phyloP scores from a whole-genome alignment of 2,329 filamentous ascomycete species.

The Trichoderma sp. region DNA sequence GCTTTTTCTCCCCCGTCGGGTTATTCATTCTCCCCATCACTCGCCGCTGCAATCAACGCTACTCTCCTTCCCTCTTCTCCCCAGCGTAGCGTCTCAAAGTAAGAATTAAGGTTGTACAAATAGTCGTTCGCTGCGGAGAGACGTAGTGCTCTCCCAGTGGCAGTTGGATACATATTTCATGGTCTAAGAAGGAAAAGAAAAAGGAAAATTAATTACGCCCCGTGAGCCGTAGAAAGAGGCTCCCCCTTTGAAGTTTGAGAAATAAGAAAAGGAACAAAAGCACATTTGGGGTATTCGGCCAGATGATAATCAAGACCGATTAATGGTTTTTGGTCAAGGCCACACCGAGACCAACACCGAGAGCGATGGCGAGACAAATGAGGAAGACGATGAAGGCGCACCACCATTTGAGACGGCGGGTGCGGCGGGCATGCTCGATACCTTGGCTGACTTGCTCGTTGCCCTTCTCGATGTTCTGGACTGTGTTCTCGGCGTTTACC shows the following conservation, averaged over 20 bases:
- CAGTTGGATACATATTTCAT: conserved; percentile 18
- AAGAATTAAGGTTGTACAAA: conserved; percentile 22
- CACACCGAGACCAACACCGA: conserved; percentile 58
- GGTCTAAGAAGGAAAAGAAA: conserved; percentile 7
- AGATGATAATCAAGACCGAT: not conserved
- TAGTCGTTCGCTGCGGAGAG: conserved; percentile 17
- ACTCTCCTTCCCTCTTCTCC: not conserved
- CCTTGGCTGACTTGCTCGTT: conserved; percentile 70
- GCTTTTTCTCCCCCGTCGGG: not conserved
- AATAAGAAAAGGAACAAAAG: not conserved
- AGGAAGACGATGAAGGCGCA: conserved; percentile 64
- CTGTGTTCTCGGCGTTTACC: conserved; percentile 65
- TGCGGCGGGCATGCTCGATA: conserved; percentile 65
- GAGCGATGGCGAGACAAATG: conserved; percentile 56
- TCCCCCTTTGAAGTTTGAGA: not conserved
- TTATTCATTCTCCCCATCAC: not conserved
- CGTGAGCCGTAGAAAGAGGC: conserved; percentile 5
- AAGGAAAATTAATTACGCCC: conserved; percentile 11
- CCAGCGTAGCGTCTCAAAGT: conserved; percentile 14
- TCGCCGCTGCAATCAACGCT: conserved; percentile 9
- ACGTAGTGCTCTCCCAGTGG: not conserved
- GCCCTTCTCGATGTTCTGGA: conserved; percentile 66
- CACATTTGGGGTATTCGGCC: not conserved
- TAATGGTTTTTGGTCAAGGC: conserved; percentile 36
- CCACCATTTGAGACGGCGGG: conserved; percentile 81